Percentiles rank a stretch among this genome's conserved stretches.
These are phyloP conservation scores for Cyanodermella asteris DNA, from an alignment of 2,329 filamentous ascomycete genomes.

Conservation along the genomic window DNA sequence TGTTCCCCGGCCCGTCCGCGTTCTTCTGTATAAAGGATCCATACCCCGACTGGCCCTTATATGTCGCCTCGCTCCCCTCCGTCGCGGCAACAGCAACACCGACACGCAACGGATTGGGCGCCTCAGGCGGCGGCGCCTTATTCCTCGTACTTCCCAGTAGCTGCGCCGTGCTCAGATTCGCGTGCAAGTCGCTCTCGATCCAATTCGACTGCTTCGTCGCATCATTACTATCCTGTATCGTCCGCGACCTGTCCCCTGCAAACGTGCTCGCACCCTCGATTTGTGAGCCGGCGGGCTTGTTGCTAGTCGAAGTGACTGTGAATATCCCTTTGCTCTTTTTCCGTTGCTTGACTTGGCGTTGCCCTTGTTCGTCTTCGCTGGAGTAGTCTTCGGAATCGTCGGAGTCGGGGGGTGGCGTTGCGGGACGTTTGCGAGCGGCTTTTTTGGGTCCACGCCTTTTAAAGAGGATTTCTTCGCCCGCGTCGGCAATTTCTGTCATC, in stretches of 20 bases:
- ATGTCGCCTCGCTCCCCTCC: conserved; percentile 38
- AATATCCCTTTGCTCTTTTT: conserved; percentile 49
- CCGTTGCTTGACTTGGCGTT: conserved; percentile 54
- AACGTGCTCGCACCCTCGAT: conserved; percentile 27
- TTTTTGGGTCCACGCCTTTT: conserved; percentile 31
- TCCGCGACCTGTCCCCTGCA: conserved; percentile 37
- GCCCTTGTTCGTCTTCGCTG: conserved; percentile 56
- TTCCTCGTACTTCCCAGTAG: conserved; percentile 14
- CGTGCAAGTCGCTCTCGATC: conserved; percentile 54
- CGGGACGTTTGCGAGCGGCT: conserved; percentile 56
- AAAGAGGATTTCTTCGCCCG: conserved; percentile 39
- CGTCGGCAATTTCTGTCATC: too few relatives aligned
- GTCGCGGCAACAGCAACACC: too few relatives aligned
- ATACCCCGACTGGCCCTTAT: conserved; percentile 54
- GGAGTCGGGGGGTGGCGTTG: conserved; percentile 47
- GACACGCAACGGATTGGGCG: too few relatives aligned
- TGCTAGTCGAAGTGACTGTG: conserved; percentile 34
- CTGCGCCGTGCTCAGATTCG: conserved; percentile 13
- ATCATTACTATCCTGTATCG: conserved; percentile 51
- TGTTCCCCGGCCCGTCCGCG: conserved; percentile 44
- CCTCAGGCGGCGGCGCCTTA: conserved; percentile 7
- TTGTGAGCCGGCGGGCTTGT: conserved; percentile 18
- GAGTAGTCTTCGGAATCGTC: conserved; percentile 46
- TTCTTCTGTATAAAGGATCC: conserved; percentile 62
- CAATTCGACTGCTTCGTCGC: conserved; percentile 78